Evolutionary conservation across 164 flowering plant species (phyloP), one percentile per base, ranked within the genome.

Genomic region (Umbellularia californica): DNA sequence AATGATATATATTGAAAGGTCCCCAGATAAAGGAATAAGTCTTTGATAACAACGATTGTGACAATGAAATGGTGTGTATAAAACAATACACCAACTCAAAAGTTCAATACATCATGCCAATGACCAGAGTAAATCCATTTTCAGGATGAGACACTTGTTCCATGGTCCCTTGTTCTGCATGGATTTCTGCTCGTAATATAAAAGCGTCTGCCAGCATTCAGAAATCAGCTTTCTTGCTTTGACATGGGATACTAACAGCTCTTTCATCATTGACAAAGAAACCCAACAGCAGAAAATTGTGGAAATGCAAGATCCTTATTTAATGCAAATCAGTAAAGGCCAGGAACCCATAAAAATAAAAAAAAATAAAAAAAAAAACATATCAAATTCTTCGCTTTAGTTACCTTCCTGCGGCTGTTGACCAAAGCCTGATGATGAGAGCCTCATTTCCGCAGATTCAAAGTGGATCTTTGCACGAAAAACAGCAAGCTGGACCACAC

Each of bases 391-490:
- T 14, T 20, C 17, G 0, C 50, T 71, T 10, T 14, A 17, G 66
- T 72, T 84, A 90, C 94, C 97, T 88, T 92, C 91, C 65, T 86
- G 90, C 22, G 83, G n/a, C 78, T 88, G 94, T 52, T 84, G 90
- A 82, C 79, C 73, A 74, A 90, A 89, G 62, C 92, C 87, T 83
- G 89, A 81, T 14, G 91, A 72, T 67, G 91, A 85, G 22, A 88
- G 87, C 85, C 91, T 92, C 97, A 90, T 92, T 71, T 78, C 72
- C 50, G 65, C 74, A 71, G 74, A 58, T 58, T 24, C 10, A 25
- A 58, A 22, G 30, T 14, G 47, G 33, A 67, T 28, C 47, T 67
- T 30, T 23, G 47, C 47, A 33, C 47, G 20, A 67, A 67, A 67
- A 35, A 28, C 47, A 14, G n/a, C 14, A 67, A 33, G 7, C 28